Evolutionary conservation across 2,329 filamentous ascomycete genomes (phyloP).

Genomic region (Talaromyces sp.): DNA sequence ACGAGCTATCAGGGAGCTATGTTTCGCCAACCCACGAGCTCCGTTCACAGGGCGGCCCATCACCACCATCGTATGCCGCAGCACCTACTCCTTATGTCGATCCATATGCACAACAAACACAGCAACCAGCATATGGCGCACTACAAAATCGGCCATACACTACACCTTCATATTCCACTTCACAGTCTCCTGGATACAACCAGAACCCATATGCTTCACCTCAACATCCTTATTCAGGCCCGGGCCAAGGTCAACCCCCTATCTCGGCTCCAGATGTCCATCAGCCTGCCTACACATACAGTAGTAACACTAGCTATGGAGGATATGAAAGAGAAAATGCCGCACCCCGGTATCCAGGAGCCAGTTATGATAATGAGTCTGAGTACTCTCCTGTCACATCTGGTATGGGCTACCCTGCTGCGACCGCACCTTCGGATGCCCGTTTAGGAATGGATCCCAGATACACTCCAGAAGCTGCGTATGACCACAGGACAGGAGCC

Average conservation of each 20-base stretch:
- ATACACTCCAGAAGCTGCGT: constrained; percentile 40
- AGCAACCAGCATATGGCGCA: constrained; percentile 30
- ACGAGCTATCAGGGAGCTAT: constrained; percentile 37
- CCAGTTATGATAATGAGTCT: constrained; percentile 40
- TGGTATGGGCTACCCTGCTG: constrained; percentile 37
- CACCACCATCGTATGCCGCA: constrained; percentile 35
- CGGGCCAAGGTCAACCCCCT: constrained; percentile 34
- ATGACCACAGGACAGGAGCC: constrained; percentile 30
- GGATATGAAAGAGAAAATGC: constrained; percentile 38
- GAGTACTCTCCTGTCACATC: constrained; percentile 42
- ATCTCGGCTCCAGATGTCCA: constrained; percentile 39
- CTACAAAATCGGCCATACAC: constrained; percentile 35
- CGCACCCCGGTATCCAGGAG: constrained; percentile 41
- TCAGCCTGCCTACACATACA: constrained; percentile 37
- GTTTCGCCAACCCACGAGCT: constrained; percentile 38
- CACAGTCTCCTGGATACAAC: constrained; percentile 20
- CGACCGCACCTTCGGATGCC: constrained; percentile 39
- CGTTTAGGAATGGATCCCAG: constrained; percentile 44
- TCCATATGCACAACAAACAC: constrained; percentile 32
- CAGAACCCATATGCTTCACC: constrained; percentile 36
- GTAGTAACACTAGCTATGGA: constrained; percentile 30
- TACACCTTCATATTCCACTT: constrained; percentile 20
- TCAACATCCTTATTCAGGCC: constrained; percentile 22
- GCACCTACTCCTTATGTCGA: constrained; percentile 36
- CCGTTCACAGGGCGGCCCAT: constrained; percentile 35